Percentiles rank a stretch among this genome's conserved stretches.
These are phyloP conservation scores for Debaryomyces fabryi DNA, from an alignment of 1,139 yeast species.

Conservation along the genomic window DNA sequence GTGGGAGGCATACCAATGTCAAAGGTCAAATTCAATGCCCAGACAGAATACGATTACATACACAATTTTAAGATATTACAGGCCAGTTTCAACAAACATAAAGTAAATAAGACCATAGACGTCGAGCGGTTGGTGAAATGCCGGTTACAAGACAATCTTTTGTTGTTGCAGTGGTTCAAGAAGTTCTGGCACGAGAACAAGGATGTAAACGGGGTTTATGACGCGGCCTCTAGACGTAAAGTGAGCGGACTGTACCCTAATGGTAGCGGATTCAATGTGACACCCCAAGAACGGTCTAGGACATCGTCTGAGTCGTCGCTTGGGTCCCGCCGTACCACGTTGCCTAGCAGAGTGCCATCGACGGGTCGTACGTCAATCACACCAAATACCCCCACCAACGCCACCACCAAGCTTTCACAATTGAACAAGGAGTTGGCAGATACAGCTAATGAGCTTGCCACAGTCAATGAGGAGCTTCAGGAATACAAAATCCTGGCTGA, in stretches of 20 bases:
- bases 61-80: slow-evolving; percentile 86
- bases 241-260: slow-evolving; percentile 8
- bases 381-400: slow-evolving; percentile 13
- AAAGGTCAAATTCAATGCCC: slow-evolving; percentile 68
- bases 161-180: slow-evolving; percentile 90
- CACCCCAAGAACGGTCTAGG: slow-evolving; percentile 11
- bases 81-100: slow-evolving; percentile 69
- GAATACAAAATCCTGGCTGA: slow-evolving; percentile 57
- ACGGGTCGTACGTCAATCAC: slow-evolving; percentile 12
- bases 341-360: slow-evolving; percentile 14
- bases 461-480: slow-evolving; percentile 50
- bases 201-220: slow-evolving; percentile 63
- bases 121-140: slow-evolving; percentile 85
- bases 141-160: slow-evolving; percentile 89
- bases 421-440: slow-evolving; percentile 24
- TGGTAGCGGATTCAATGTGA: slow-evolving; percentile 9
- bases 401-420: slow-evolving; percentile 21
- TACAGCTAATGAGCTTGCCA: slow-evolving; percentile 39
- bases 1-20: slow-evolving; percentile 79
- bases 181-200: slow-evolving; percentile 78
- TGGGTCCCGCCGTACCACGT: slow-evolving; percentile 14
- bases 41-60: slow-evolving; percentile 73
- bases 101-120: slow-evolving; percentile 73
- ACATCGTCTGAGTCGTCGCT: slow-evolving; percentile 14
- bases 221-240: slow-evolving; percentile 49